Percentiles rank a stretch among this genome's conserved stretches.
phyloP scores from a whole-genome alignment of 1,284 basidiomycete genomes.

The Waitea zeae region DNA sequence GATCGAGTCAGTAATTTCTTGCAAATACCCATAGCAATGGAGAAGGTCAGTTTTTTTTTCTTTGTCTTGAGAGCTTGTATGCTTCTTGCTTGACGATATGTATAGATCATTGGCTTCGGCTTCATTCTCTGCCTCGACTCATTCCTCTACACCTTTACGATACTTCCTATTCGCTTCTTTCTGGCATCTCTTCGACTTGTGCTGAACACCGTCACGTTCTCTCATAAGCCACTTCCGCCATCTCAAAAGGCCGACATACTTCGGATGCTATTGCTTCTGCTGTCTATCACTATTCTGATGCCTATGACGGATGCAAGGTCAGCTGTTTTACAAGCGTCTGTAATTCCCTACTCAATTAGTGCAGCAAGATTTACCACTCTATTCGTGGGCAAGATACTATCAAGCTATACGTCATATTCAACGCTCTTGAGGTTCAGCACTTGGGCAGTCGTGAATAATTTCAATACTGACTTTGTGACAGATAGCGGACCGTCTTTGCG shows the following conservation, averaged over 20 bases:
- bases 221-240: slow-evolving; percentile 45
- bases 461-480: slow-evolving; percentile 15
- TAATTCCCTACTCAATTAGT: no score
- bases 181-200: slow-evolving; percentile 50
- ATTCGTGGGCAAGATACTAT: slow-evolving; percentile 98
- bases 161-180: slow-evolving; percentile 79
- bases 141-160: slow-evolving; percentile 96
- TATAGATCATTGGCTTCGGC: slow-evolving; percentile 81
- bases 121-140: slow-evolving; percentile 92
- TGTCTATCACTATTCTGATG: slow-evolving; percentile 62
- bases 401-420: slow-evolving; percentile 99
- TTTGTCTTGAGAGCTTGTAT: background rate
- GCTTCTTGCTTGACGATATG: slow-evolving; percentile 3
- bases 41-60: slow-evolving; percentile 46
- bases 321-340: background rate
- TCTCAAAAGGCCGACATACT: slow-evolving; percentile 89
- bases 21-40: slow-evolving; percentile 82
- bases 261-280: slow-evolving; percentile 59
- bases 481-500: slow-evolving; percentile 92
- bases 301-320: slow-evolving; percentile 67
- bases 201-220: slow-evolving; percentile 29
- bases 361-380: slow-evolving; percentile 93
- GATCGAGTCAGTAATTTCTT: slow-evolving; percentile 98
- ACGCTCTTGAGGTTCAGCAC: slow-evolving; percentile 75
- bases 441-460: background rate